Evolutionary conservation across 139 green algal genomes (phyloP).

Genomic region (Mesostigma viride): DNA sequence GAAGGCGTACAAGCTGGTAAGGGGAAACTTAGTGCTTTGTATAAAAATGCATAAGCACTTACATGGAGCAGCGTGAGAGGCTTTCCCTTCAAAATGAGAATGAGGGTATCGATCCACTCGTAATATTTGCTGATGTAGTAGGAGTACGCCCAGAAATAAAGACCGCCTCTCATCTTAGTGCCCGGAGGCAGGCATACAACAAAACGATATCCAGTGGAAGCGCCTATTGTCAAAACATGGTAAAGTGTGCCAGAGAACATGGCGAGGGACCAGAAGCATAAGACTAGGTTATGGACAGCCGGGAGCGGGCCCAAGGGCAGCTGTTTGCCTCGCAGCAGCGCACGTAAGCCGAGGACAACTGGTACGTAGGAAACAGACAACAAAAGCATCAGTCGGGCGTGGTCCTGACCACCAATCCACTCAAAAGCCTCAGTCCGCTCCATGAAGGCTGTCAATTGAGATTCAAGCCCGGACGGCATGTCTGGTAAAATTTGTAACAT

Average conservation of each 20-base stretch:
- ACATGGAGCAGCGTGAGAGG: conserved; percentile 39
- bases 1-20: neutral
- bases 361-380: no score
- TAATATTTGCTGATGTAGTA: conserved; percentile 51
- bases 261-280: conserved; percentile 23
- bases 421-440: no score
- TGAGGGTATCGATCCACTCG: conserved; percentile 44
- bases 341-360: no score
- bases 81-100: conserved; percentile 40
- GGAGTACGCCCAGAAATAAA: conserved; percentile 41
- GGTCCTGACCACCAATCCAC: no score
- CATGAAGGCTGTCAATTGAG: no score
- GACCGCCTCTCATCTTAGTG: conserved; percentile 10
- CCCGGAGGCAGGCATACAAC: conserved; percentile 27
- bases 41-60: no score
- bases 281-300: conserved; percentile 29
- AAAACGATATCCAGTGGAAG: neutral
- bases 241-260: conserved; percentile 29
- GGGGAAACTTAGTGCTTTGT: no score
- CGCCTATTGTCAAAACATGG: neutral
- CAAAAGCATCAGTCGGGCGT: no score
- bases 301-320: conserved; percentile 4
- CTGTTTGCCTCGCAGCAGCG: no score
- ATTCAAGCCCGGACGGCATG: no score
- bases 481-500: no score